Evolutionary conservation across 441 rosid genomes (phyloP).

Genomic region (Pelargonium cotyledonis): DNA sequence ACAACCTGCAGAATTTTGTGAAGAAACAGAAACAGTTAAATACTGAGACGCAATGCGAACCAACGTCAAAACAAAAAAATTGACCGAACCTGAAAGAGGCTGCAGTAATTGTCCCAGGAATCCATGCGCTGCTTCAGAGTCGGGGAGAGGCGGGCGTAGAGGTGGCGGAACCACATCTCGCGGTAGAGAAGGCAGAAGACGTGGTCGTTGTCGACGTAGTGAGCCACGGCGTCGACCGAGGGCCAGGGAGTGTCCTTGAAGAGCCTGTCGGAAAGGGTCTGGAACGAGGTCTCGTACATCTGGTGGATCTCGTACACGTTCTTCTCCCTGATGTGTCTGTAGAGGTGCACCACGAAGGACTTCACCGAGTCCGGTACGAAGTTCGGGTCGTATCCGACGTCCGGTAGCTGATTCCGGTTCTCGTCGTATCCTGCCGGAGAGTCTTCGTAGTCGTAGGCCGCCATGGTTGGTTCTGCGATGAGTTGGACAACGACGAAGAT

Average conservation of each 20-base stretch:
- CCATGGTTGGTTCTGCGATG: conserved; percentile 29
- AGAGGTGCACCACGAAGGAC: conserved; percentile 83
- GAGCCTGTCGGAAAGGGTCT: conserved; percentile 68
- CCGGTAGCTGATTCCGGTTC: conserved; percentile 33
- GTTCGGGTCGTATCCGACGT: conserved; percentile 66
- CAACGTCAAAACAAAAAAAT: background rate
- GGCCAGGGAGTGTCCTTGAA: conserved; percentile 98
- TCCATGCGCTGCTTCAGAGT: conserved; percentile 88
- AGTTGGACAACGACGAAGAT: background rate
- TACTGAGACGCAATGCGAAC: background rate
- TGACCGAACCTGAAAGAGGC: conserved; percentile 60
- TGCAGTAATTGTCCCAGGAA: conserved; percentile 92
- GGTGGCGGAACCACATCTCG: conserved; percentile 97
- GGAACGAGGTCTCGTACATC: conserved; percentile 97
- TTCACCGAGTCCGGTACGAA: conserved; percentile 87
- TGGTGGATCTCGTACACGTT: conserved; percentile 97
- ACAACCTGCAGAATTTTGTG: conserved; percentile 51
- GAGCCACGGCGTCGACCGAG: conserved; percentile 78
- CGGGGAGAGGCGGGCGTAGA: conserved; percentile 80
- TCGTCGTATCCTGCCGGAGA: conserved; percentile 37
- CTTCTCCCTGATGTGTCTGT: conserved; percentile 92
- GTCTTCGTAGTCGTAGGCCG: conserved; percentile 58
- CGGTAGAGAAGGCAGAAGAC: conserved; percentile 88
- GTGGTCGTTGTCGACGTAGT: conserved; percentile 77
- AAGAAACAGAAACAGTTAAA: conserved; percentile 1